phyloP scores from a whole-genome alignment of 331 rosid genomes.

The Ulmus americana region DNA sequence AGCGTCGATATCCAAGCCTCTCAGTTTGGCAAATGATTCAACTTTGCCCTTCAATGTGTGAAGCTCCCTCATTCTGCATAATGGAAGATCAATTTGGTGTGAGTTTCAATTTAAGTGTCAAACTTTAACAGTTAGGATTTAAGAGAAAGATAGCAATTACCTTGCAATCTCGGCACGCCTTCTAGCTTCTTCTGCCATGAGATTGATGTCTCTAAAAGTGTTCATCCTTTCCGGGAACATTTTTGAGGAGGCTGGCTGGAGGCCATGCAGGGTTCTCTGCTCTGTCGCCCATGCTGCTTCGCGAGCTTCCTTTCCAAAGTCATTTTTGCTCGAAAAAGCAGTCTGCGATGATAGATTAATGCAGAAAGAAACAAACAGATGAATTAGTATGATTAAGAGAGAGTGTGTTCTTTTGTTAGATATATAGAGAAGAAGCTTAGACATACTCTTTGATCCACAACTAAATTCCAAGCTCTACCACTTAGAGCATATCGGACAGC shows the following conservation, averaged over 20 bases:
- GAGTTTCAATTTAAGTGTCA: background rate
- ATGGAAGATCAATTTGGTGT: background rate
- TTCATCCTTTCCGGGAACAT: constrained; percentile 27
- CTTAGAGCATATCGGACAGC: constrained; percentile 27
- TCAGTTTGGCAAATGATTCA: constrained; percentile 61
- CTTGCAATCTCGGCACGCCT: constrained; percentile 70
- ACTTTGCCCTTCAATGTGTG: constrained; percentile 68
- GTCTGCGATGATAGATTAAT: constrained; percentile 35
- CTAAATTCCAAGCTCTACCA: constrained; percentile 26
- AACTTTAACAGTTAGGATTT: background rate
- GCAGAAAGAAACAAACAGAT: background rate
- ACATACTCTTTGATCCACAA: constrained; percentile 30
- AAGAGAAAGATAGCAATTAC: constrained; percentile 12
- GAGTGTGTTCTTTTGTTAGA: too few relatives aligned
- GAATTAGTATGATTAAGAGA: too few relatives aligned
- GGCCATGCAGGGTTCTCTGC: constrained; percentile 65
- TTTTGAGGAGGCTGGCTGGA: constrained; percentile 33
- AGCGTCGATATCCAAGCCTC: constrained; percentile 58
- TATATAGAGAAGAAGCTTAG: background rate
- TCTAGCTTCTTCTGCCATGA: constrained; percentile 69
- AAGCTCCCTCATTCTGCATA: constrained; percentile 69
- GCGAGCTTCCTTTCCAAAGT: constrained; percentile 61
- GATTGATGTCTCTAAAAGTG: constrained; percentile 50
- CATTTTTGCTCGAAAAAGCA: constrained; percentile 52
- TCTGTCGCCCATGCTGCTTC: constrained; percentile 68